A percentile compares a stretch with the other conserved stretches of the same genome.
These are phyloP conservation scores for Scenedesmus sp. DNA, from an alignment of 163 green algal species.

Conservation along the genomic window DNA sequence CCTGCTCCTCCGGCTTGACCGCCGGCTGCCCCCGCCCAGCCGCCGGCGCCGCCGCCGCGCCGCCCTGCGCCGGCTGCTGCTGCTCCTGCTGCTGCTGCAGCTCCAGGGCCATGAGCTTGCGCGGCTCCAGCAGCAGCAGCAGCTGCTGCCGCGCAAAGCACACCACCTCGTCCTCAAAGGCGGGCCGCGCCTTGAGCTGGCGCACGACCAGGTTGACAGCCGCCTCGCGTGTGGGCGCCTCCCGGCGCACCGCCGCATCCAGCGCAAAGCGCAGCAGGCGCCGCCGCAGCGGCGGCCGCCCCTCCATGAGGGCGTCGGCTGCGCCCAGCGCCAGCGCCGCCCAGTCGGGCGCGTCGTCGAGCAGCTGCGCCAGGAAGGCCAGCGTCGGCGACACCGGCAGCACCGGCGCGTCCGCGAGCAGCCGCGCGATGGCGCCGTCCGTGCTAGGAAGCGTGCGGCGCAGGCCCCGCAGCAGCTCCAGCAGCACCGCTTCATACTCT, in stretches of 20 bases:
- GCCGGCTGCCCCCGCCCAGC: neutral
- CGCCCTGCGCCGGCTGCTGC: slow-evolving; percentile 2
- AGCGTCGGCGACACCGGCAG: slow-evolving; percentile 10
- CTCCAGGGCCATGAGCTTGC: neutral
- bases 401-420: slow-evolving; percentile 43
- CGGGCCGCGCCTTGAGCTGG: slow-evolving; percentile 55
- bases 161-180: slow-evolving; percentile 54
- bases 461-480: slow-evolving; percentile 57
- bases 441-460: slow-evolving; percentile 44
- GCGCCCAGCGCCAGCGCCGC: slow-evolving; percentile 56
- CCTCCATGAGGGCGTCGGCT: slow-evolving; percentile 56
- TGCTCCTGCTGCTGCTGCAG: slow-evolving; percentile 4
- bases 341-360: slow-evolving; percentile 49
- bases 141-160: slow-evolving; percentile 56
- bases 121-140: slow-evolving; percentile 21
- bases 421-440: slow-evolving; percentile 48
- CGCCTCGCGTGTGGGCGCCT: slow-evolving; percentile 52
- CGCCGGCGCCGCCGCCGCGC: slow-evolving; percentile 22
- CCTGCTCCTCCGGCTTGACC: neutral
- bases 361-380: slow-evolving; percentile 18
- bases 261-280: slow-evolving; percentile 61
- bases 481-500: slow-evolving; percentile 61
- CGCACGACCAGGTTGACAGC: slow-evolving; percentile 70
- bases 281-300: slow-evolving; percentile 55
- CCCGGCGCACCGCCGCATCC: slow-evolving; percentile 29